phyloP scores from a whole-genome alignment of 768 basidiomycete genomes.

The Termitomyces sp. region DNA sequence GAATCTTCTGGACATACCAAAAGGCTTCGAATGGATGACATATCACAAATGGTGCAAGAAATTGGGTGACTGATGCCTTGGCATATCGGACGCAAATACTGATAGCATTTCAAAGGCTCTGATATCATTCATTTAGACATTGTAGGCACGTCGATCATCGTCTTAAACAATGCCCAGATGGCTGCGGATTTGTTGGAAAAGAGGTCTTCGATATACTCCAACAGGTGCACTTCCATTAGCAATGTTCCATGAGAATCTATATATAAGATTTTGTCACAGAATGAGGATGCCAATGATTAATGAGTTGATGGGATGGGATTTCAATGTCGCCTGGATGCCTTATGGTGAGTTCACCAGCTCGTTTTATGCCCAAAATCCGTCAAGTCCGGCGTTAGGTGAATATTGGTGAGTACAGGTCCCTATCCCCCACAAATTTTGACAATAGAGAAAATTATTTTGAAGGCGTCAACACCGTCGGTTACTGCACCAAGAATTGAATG shows the following conservation, averaged over 20 bases:
- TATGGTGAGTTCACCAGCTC: conserved; percentile 4
- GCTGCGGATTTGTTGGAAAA: conserved; percentile 21
- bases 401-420: not conserved
- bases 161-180: conserved; percentile 18
- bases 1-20: not conserved
- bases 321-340: too few species aligned
- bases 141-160: conserved; percentile 17
- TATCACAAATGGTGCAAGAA: conserved; percentile 1
- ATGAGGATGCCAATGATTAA: conserved; percentile 16
- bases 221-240: not conserved
- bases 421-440: not conserved
- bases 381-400: conserved; percentile 2
- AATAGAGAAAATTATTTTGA: not conserved
- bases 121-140: conserved; percentile 21
- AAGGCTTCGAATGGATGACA: not conserved
- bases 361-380: not conserved
- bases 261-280: not conserved
- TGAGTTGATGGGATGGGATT: conserved; percentile 19
- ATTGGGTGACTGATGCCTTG: not conserved
- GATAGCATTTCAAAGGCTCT: conserved; percentile 8
- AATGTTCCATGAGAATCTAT: not conserved
- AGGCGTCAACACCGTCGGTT: conserved; percentile 22
- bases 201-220: conserved; percentile 19
- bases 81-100: not conserved
- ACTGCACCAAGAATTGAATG: conserved; percentile 20